Evolutionary conservation across 2,329 filamentous ascomycete species (phyloP), one percentile per base, ranked within the genome.

Genomic region (Ampelomyces quisqualis): DNA sequence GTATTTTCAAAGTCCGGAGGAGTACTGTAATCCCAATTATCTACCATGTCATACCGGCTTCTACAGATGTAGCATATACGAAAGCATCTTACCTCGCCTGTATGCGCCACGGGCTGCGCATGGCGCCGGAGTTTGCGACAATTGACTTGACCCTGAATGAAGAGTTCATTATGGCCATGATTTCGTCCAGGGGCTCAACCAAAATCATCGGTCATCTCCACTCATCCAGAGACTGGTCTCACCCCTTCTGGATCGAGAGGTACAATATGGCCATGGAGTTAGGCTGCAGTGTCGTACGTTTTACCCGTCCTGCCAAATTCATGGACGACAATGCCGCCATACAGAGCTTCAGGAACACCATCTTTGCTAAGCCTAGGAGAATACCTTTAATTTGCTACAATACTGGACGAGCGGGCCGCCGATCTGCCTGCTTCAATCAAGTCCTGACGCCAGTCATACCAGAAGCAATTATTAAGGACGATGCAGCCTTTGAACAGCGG

Each of bases 371-470:
- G 2, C 63, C 69, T 0, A 70, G 69, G 0, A 68, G 70, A 0
- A 67, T 81, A 13, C 79, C 81, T 0, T 49, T 85, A 1, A 79
- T 84, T 17, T 75, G 78, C 5, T 86, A 82, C 64, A 86, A 86
- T 51, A 81, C 80, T 0, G 84, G 83, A 0, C 64, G 70, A 2
- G 65, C 79, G 2, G 85, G 85, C 0, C 75, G 81, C 26, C 74
- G 77, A 33, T 88, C 85, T 0, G 78, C 79, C 19, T 84, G 78
- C 46, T 82, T 85, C 64, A 88, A 88, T 51, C 75, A 76, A 15
- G 74, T 82, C 1, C 65, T 88, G 8, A 83, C 81, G 0, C 78
- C 78, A 6, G 82, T 86, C 3, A 71, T 76, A 3, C 75, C 79
- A n/a, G 70, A 73, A 30, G 65, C 68, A 28, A 67, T 40, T 24